Evolutionary conservation across 305 asterid genomes (phyloP).

Genomic region (Fraxinus latifolia): DNA sequence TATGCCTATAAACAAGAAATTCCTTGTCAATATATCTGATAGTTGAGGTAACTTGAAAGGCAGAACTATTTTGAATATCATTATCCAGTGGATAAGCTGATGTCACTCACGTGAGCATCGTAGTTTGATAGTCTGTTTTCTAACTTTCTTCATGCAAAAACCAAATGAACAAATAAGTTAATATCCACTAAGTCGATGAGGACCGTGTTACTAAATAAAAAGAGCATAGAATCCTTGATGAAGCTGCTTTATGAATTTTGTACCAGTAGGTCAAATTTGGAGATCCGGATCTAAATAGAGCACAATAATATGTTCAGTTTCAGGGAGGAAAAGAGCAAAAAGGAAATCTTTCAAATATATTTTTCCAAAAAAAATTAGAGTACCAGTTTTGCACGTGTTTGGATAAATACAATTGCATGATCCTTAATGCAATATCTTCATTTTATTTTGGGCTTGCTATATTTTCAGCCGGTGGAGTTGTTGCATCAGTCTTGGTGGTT

Average conservation of each 20-base stretch:
- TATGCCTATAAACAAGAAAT: background rate
- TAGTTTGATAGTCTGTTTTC: background rate
- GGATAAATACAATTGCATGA: background rate
- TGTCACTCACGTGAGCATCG: background rate
- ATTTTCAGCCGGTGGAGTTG: conserved; percentile 80
- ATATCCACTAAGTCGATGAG: background rate
- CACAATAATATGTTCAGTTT: background rate
- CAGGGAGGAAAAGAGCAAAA: background rate
- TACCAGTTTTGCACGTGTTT: background rate
- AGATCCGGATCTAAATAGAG: background rate
- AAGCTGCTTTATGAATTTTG: background rate
- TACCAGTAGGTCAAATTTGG: background rate
- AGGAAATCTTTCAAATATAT: background rate
- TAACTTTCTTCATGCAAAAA: background rate
- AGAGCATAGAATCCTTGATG: background rate
- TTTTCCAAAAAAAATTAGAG: background rate
- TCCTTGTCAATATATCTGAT: background rate
- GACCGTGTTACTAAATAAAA: background rate
- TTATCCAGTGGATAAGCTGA: background rate
- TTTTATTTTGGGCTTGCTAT: background rate
- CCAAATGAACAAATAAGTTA: background rate
- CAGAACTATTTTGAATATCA: background rate
- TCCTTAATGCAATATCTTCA: background rate
- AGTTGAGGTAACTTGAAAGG: background rate
- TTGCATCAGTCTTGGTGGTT: conserved; percentile 87